These are phyloP conservation scores for Talaromyces amestolkiae DNA, from an alignment of 2,329 filamentous ascomycete species.

Conservation along the genomic window DNA sequence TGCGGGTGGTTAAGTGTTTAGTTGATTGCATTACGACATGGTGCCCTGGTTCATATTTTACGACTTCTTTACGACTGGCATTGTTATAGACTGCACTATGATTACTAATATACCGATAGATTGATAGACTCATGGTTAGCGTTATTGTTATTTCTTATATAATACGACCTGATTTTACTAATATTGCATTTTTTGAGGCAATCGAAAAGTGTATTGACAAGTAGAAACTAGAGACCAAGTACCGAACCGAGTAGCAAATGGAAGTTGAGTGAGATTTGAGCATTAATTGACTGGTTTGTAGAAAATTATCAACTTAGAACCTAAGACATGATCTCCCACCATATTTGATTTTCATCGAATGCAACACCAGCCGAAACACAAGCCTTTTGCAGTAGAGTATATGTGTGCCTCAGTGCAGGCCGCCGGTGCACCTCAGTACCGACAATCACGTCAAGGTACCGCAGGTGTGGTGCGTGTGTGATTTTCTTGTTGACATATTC, in stretches of 20 bases:
- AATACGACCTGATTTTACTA: not conserved
- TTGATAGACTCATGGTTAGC: not conserved
- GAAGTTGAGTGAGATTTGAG: too few relatives aligned
- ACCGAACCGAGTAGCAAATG: not conserved
- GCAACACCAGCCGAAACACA: not conserved
- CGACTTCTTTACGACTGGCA: not conserved
- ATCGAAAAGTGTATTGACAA: not conserved
- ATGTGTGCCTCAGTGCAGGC: not conserved
- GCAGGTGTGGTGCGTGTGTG: not conserved
- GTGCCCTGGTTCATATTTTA: not conserved
- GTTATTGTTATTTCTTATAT: not conserved
- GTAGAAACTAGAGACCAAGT: not conserved
- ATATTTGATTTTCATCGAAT: not conserved
- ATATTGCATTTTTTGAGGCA: not conserved
- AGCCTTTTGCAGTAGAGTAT: not conserved
- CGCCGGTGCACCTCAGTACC: not conserved
- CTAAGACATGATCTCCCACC: too few relatives aligned
- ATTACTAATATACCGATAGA: not conserved
- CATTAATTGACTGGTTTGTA: too few relatives aligned
- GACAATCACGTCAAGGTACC: not conserved
- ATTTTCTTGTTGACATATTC: not conserved
- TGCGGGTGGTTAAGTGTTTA: constrained; percentile 5
- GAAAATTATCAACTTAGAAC: too few relatives aligned
- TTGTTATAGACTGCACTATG: not conserved
- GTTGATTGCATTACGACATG: not conserved